These are phyloP conservation scores for Funneliformis mosseae DNA, from an alignment of 192 early-diverging fungal genomes.

Conservation along the genomic window DNA sequence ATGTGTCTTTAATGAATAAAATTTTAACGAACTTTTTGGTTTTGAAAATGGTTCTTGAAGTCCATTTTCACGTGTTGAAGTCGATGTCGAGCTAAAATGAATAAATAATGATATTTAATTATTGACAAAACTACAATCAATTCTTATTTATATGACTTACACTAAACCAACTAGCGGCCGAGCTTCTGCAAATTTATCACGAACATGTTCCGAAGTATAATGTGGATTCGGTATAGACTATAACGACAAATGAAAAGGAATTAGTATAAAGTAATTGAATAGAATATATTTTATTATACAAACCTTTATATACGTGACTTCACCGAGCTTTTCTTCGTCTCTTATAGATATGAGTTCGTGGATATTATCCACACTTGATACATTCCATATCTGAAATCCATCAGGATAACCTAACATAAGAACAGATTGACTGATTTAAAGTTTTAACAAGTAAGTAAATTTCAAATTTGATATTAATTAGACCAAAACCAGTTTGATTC, in stretches of 20 bases:
- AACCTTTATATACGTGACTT: constrained; percentile 58
- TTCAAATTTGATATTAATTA: background rate
- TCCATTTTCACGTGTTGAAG: constrained; percentile 10
- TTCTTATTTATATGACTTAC: constrained; percentile 38
- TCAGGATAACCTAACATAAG: constrained; percentile 68
- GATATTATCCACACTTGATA: constrained; percentile 65
- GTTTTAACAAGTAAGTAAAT: background rate
- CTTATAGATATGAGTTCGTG: constrained; percentile 68
- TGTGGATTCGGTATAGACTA: constrained; percentile 41
- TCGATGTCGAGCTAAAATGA: background rate
- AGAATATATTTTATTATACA: background rate
- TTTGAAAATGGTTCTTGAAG: constrained; percentile 23
- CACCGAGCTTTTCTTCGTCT: constrained; percentile 44
- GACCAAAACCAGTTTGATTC: background rate
- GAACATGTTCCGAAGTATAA: constrained; percentile 36
- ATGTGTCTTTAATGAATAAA: constrained; percentile 64
- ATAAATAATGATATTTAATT: background rate
- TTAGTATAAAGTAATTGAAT: background rate
- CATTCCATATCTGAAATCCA: constrained; percentile 82
- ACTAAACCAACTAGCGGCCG: constrained; percentile 54
- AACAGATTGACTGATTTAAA: constrained; percentile 46
- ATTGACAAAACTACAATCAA: background rate
- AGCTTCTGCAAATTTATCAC: constrained; percentile 39
- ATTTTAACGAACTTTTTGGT: constrained; percentile 38
- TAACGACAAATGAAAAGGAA: background rate